Conservation (phyloP, 78 protist species). For the Dictyostelium discoideum region dicty_2.7 NC_007090.3:5388001-5388500, state of each 20-base stretch:
- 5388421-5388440: background rate
- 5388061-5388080: background rate
- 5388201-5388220: background rate
- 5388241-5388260: background rate
- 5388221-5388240: background rate
- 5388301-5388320: background rate
- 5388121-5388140: background rate
- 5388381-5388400: background rate
- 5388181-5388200: background rate
- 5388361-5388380: constrained; percentile 1
- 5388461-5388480: constrained; percentile 12
- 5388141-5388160: background rate
- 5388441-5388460: background rate
- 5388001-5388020: too few relatives aligned
- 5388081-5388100: background rate
- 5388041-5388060: background rate
- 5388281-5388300: background rate
- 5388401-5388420: background rate
- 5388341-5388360: background rate
- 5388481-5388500: background rate
- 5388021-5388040: too few relatives aligned
- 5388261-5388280: background rate
- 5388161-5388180: background rate
- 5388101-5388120: background rate
- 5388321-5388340: constrained; percentile 16